Evolutionary conservation across 768 basidiomycete genomes (phyloP).

Genomic region (Chalciporus piperatus): DNA sequence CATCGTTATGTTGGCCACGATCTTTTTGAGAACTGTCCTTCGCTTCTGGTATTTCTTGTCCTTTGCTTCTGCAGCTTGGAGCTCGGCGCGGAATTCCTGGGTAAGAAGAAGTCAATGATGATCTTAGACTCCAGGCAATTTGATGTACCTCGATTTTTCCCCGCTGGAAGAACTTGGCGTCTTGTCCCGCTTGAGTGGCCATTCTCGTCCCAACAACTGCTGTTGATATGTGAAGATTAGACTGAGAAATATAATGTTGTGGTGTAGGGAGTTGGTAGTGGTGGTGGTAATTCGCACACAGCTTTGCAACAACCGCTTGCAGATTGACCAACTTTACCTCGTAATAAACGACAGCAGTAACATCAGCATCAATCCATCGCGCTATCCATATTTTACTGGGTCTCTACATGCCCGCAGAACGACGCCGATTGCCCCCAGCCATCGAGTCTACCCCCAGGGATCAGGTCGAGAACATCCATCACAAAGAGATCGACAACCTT

Average conservation of each 20-base stretch:
- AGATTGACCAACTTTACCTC: background rate
- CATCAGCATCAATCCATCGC: too few species aligned
- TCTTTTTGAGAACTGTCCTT: slow-evolving; percentile 94
- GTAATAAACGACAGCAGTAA: too few species aligned
- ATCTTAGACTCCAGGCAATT: slow-evolving; percentile 4
- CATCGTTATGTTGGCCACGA: slow-evolving; percentile 99
- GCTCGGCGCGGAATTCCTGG: slow-evolving; percentile 87
- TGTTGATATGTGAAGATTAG: slow-evolving; percentile 1
- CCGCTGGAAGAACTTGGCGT: slow-evolving; percentile 89
- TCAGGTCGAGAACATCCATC: slow-evolving; percentile 19
- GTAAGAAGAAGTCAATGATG: slow-evolving; percentile 14
- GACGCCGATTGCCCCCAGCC: slow-evolving; percentile 2
- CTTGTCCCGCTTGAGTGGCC: slow-evolving; percentile 65
- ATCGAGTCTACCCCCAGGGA: slow-evolving; percentile 18
- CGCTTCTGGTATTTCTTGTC: slow-evolving; percentile 96
- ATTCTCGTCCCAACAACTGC: slow-evolving; percentile 23
- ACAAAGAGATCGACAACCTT: slow-evolving; percentile 48
- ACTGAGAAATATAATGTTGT: slow-evolving; percentile 1
- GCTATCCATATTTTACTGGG: background rate
- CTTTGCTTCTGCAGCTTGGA: slow-evolving; percentile 88
- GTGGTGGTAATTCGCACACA: too few species aligned
- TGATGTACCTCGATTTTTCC: slow-evolving; percentile 82
- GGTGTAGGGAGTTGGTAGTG: background rate
- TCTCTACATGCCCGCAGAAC: slow-evolving; percentile 9
- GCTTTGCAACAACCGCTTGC: background rate